These are phyloP conservation scores for Diplosphaera chodatii DNA, from an alignment of 139 green algal species.

Conservation along the genomic window DNA sequence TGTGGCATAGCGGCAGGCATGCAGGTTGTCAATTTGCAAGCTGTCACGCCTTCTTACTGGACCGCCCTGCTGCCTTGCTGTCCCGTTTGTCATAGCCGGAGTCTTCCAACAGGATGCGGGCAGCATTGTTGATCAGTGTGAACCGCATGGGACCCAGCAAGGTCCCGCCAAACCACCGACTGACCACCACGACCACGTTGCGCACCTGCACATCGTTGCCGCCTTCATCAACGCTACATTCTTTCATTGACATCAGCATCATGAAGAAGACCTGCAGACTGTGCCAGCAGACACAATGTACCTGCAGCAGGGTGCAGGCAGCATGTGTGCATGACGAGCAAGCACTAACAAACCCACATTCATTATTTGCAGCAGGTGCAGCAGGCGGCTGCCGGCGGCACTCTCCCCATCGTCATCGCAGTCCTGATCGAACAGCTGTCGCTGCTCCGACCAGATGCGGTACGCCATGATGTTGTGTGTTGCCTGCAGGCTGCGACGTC, in stretches of 20 bases:
- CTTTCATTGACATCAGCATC: too few relatives aligned
- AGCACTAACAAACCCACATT: background rate
- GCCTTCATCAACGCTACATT: too few relatives aligned
- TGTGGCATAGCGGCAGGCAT: too few relatives aligned
- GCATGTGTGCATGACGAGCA: too few relatives aligned
- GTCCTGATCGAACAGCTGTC: constrained; percentile 41
- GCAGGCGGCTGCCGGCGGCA: constrained; percentile 70
- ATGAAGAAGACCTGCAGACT: too few relatives aligned
- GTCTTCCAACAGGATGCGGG: constrained; percentile 56
- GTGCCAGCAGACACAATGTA: too few relatives aligned
- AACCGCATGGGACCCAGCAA: constrained; percentile 70
- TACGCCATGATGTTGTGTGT: constrained; percentile 90
- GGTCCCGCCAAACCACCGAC: constrained; percentile 72
- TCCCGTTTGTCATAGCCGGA: constrained; percentile 23
- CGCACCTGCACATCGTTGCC: constrained; percentile 11
- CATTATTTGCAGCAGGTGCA: constrained; percentile 69
- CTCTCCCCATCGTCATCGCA: constrained; percentile 83
- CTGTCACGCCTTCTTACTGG: constrained; percentile 8
- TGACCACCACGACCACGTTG: constrained; percentile 70
- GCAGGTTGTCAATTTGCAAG: too few relatives aligned
- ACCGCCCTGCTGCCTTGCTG: background rate
- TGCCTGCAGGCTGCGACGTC: too few relatives aligned
- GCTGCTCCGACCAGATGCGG: constrained; percentile 30
- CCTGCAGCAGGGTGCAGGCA: too few relatives aligned
- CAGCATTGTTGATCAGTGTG: constrained; percentile 80